A percentile compares a stretch with the other conserved stretches of the same genome.
Conservation (phyloP, 768 basidiomycete species). For the Leucogyrophana mollusca region DNA sequence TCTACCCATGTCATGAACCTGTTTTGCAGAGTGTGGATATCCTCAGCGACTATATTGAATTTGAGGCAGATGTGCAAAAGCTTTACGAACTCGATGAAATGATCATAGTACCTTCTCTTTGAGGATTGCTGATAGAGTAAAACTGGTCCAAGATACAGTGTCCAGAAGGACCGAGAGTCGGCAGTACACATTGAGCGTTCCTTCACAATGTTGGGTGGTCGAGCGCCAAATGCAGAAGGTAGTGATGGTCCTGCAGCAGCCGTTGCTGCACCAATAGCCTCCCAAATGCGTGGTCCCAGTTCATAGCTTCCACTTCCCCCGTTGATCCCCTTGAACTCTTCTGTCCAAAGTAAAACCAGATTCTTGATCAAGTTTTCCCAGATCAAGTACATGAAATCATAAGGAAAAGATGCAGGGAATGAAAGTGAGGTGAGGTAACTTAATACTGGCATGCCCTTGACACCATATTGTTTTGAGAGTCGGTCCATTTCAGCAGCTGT, state of each 20-base stretch:
- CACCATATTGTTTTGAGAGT: constrained; percentile 24
- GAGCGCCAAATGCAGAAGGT: constrained; percentile 32
- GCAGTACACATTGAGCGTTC: constrained; percentile 30
- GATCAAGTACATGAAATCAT: constrained; percentile 51
- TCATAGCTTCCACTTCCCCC: constrained; percentile 25
- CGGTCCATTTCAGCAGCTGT: constrained; percentile 16
- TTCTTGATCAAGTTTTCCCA: constrained; percentile 43
- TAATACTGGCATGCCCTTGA: constrained; percentile 34
- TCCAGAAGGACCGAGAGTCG: constrained; percentile 41
- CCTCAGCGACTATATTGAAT: no score
- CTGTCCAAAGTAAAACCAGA: constrained; percentile 38
- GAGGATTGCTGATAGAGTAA: constrained; percentile 34
- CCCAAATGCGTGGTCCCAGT: constrained; percentile 31
- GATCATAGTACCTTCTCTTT: constrained; percentile 34
- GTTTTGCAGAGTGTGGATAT: no score
- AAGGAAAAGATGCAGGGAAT: constrained; percentile 41
- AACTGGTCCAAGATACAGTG: constrained; percentile 35
- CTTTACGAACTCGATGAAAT: constrained; percentile 43
- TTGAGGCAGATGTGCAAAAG: no score
- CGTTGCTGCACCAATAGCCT: constrained; percentile 36
- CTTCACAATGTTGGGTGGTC: constrained; percentile 30
- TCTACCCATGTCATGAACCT: no score
- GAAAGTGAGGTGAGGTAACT: constrained; percentile 27
- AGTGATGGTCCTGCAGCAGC: constrained; percentile 13
- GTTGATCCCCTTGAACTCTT: constrained; percentile 39